Evolutionary conservation across 2,329 filamentous ascomycete genomes (phyloP), one percentile per base, ranked within the genome.

Genomic region (Lizonia empirigonia): DNA sequence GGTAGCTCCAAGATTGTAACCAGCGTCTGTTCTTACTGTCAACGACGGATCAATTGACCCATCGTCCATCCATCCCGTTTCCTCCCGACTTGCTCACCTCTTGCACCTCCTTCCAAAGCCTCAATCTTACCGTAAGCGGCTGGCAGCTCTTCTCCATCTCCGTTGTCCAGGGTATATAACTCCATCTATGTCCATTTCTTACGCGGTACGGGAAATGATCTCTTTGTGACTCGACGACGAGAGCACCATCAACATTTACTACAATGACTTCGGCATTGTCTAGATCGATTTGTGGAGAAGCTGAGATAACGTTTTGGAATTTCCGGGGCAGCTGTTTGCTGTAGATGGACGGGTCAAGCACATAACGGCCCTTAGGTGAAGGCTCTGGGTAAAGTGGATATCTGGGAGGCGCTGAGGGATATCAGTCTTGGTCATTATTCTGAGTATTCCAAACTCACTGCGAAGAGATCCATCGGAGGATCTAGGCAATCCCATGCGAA

Each of bases 331-430:
- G 53, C 24, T 56, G 58, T 2, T 50, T 60, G 3, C n/a, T 15
- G 33, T 59, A 55, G 3, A 26, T 50, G 3, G 20, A 15, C 7
- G 52, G 48, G 20, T 50, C 26, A 4, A 70, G 60, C 9, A 63
- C 18, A 32, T 63, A 68, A n/a, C 44, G 27, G 8, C 58, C 56
- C 2, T 12, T 49, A 49, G 12, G 53, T 55, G 5, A 23, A 12
- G 68, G 67, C 35, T 69, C 65, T 0, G 67, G 67, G 48, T 69
- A 69, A 5, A 62, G 53, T 2, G 63, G 64, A 24, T 44, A 58
- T 4, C 15, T 30, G 2, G 60, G 59, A 2, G 62, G 58, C 20
- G 48, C 63, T 68, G 23, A 16, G 22, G 13, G 9, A 10, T 9
- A 24, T 54, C 16, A 57, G 42, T 13, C 20, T 12, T 18, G 10